Conservation (phyloP, 306 rosid genomes). For the Malus fusca region DNA sequence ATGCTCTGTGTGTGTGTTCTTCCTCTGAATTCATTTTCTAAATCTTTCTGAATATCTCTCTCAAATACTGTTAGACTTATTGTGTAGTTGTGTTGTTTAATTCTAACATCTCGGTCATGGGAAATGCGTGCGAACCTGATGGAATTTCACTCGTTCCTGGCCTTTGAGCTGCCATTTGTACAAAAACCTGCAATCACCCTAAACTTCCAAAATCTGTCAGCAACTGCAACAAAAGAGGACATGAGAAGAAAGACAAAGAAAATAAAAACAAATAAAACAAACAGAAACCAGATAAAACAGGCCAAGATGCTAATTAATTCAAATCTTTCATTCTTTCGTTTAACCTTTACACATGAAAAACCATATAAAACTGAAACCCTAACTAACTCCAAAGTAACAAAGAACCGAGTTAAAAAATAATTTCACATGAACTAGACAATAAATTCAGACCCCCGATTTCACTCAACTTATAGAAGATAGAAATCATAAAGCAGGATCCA, state of each 20-base stretch:
- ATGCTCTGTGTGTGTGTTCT: too few relatives aligned
- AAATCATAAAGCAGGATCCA: neutral
- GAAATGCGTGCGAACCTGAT: constrained; percentile 7
- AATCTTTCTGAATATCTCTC: too few relatives aligned
- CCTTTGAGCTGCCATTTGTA: too few relatives aligned
- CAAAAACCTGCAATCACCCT: too few relatives aligned
- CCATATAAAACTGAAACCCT: constrained; percentile 11
- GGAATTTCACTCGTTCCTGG: constrained; percentile 69
- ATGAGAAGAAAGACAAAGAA: neutral
- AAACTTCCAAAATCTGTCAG: constrained; percentile 6
- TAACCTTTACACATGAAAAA: constrained; percentile 25
- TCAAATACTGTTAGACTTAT: too few relatives aligned
- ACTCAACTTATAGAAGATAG: neutral
- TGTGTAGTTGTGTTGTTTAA: too few relatives aligned
- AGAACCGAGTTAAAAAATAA: neutral
- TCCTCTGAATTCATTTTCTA: too few relatives aligned
- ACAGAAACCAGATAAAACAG: neutral
- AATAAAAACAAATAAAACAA: neutral
- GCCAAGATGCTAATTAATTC: neutral
- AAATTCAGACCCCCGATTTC: neutral
- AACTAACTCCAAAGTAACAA: neutral
- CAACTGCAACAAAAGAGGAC: constrained; percentile 31
- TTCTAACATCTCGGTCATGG: too few relatives aligned
- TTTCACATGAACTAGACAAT: neutral
- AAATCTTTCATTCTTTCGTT: constrained; percentile 4